Evolutionary conservation across 2,329 filamentous ascomycete species (phyloP).

Genomic region (Botrytis paeoniae): DNA sequence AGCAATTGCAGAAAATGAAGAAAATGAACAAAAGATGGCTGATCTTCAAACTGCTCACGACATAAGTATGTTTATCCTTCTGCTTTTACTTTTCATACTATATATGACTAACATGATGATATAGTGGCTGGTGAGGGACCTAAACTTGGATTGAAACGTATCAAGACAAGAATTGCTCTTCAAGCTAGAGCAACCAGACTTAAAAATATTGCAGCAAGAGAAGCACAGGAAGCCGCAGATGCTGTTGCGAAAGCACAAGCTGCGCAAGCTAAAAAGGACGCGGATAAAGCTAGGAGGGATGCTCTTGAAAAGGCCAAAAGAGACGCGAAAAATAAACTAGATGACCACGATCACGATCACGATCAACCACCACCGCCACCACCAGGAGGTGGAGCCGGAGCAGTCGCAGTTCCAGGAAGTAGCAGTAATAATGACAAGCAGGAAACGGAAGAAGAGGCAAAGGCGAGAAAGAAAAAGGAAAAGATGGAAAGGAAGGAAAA

Average conservation of each 20-base stretch:
- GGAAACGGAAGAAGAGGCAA: background rate
- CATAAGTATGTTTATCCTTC: background rate
- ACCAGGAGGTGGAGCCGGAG: background rate
- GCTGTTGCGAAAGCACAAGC: background rate
- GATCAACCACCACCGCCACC: background rate
- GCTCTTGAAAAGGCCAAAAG: background rate
- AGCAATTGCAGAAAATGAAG: background rate
- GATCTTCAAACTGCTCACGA: constrained; percentile 9
- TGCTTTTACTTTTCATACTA: background rate
- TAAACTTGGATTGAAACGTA: constrained; percentile 12
- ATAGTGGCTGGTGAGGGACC: constrained; percentile 10
- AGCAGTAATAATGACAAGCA: background rate
- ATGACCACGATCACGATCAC: background rate
- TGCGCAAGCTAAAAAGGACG: background rate
- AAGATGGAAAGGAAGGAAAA: background rate
- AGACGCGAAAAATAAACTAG: background rate
- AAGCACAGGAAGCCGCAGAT: background rate
- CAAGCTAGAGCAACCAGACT: background rate
- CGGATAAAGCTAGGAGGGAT: background rate
- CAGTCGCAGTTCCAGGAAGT: background rate
- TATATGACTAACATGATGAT: background rate
- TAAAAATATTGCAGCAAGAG: background rate
- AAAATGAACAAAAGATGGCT: background rate
- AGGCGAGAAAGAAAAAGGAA: background rate
- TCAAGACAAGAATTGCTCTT: constrained; percentile 12